Percentiles rank a stretch among this genome's conserved stretches.
phyloP scores from a whole-genome alignment of 208 protist genomes.

The Leishmania braziliensis region DNA sequence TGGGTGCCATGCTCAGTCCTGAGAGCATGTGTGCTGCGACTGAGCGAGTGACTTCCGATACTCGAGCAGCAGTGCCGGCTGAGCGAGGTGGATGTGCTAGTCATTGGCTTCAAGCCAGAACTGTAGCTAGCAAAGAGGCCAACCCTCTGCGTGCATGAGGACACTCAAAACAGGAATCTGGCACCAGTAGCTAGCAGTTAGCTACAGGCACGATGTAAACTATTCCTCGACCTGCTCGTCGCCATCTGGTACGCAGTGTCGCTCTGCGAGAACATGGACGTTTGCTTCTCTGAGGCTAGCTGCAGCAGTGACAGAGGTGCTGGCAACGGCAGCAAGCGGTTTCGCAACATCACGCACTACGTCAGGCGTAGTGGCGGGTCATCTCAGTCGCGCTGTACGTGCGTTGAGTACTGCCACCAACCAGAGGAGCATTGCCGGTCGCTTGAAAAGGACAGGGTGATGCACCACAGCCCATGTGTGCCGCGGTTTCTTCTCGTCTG shows the following conservation, averaged over 20 bases:
- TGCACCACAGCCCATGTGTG: slow-evolving; percentile 11
- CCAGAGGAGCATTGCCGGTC: not conserved
- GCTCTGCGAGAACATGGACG: not conserved
- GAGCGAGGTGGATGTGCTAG: slow-evolving; percentile 4
- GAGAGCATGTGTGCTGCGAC: slow-evolving; percentile 22
- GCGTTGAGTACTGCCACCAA: not conserved
- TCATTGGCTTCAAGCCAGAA: slow-evolving; percentile 18
- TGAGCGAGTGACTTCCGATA: slow-evolving; percentile 12
- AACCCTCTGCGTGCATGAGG: slow-evolving; percentile 20
- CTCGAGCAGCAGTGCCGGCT: slow-evolving; percentile 12
- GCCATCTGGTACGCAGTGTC: slow-evolving; percentile 10
- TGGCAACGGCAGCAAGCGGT: not conserved
- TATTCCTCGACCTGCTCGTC: slow-evolving; percentile 22
- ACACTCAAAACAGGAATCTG: not conserved
- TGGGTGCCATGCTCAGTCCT: slow-evolving; percentile 22
- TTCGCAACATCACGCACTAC: not conserved
- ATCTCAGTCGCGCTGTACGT: not conserved
- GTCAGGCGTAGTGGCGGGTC: not conserved
- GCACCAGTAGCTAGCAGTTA: not conserved
- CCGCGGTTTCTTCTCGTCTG: slow-evolving; percentile 13
- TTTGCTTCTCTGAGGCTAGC: slow-evolving; percentile 8
- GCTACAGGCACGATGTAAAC: slow-evolving; percentile 16
- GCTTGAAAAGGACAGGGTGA: slow-evolving; percentile 11
- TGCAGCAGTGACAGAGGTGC: slow-evolving; percentile 18
- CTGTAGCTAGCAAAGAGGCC: slow-evolving; percentile 5